Percentiles rank a stretch among this genome's conserved stretches.
Conservation (phyloP, 768 basidiomycete genomes). For the Xerocomellus chrysenteron region DNA sequence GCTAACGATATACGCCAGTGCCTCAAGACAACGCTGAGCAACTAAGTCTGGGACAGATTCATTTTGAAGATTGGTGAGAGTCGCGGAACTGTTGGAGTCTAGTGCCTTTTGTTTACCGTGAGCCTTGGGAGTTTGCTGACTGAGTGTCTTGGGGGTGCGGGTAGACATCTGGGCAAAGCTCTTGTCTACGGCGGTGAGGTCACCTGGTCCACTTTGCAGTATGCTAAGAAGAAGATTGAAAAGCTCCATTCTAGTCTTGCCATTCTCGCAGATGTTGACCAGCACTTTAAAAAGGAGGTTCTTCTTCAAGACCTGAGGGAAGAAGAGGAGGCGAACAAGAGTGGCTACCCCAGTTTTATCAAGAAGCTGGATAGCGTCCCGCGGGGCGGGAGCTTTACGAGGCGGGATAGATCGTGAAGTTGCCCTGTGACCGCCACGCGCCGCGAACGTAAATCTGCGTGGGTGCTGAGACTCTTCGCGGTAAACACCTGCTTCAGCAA, state of each 20-base stretch:
- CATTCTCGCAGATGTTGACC: constrained; percentile 94
- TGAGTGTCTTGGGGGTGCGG: constrained; percentile 53
- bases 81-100: constrained; percentile 51
- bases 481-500: constrained; percentile 77
- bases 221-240: constrained; percentile 94
- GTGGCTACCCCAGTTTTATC: constrained; percentile 88
- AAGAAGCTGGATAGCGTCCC: constrained; percentile 91
- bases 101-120: constrained; percentile 69
- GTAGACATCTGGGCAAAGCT: constrained; percentile 92
- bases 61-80: constrained; percentile 54
- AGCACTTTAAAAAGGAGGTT: constrained; percentile 84
- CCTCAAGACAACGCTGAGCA: constrained; percentile 92
- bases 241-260: constrained; percentile 85
- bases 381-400: constrained; percentile 55
- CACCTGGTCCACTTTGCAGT: constrained; percentile 92
- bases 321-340: constrained; percentile 91
- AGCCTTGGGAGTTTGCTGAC: constrained; percentile 41
- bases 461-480: constrained; percentile 52
- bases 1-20: constrained; percentile 81
- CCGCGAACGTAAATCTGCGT: constrained; percentile 34
- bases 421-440: constrained; percentile 28
- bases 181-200: constrained; percentile 87
- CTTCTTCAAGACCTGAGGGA: constrained; percentile 89
- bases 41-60: constrained; percentile 91
- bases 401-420: constrained; percentile 30